These are phyloP conservation scores for Chlorella sp. DNA, from an alignment of 139 green algal species.

Conservation along the genomic window DNA sequence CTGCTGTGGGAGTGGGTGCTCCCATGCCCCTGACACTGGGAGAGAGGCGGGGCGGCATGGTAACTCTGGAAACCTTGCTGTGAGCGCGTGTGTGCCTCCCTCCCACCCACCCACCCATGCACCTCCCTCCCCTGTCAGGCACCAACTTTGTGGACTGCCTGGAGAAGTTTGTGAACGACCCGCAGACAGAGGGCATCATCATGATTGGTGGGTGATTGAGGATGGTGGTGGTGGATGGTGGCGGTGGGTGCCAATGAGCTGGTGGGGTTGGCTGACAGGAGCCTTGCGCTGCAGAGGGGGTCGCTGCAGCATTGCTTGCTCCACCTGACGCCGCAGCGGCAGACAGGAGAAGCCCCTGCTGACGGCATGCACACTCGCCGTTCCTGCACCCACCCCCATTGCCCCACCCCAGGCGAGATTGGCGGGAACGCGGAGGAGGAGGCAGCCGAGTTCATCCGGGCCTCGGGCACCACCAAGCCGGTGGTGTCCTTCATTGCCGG, in stretches of 20 bases:
- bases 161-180: slow-evolving; percentile 95
- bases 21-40: too few relatives aligned
- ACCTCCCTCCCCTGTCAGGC: slow-evolving; percentile 30
- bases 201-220: slow-evolving; percentile 93
- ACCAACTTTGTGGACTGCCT: slow-evolving; percentile 99
- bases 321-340: too few relatives aligned
- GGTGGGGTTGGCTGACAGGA: background rate
- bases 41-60: background rate
- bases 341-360: too few relatives aligned
- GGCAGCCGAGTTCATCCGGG: slow-evolving; percentile 92
- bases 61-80: too few relatives aligned
- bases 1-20: too few relatives aligned
- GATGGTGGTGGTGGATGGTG: background rate
- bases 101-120: background rate
- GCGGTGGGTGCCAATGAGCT: background rate
- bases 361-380: too few relatives aligned
- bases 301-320: background rate
- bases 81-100: background rate
- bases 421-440: slow-evolving; percentile 98
- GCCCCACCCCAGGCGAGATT: slow-evolving; percentile 78
- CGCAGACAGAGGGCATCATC: slow-evolving; percentile 97
- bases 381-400: too few relatives aligned
- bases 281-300: background rate
- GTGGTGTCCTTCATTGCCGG: slow-evolving; percentile 99
- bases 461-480: slow-evolving; percentile 92